These are phyloP conservation scores for Ramaria rubella DNA, from an alignment of 768 basidiomycete genomes.

Conservation along the genomic window DNA sequence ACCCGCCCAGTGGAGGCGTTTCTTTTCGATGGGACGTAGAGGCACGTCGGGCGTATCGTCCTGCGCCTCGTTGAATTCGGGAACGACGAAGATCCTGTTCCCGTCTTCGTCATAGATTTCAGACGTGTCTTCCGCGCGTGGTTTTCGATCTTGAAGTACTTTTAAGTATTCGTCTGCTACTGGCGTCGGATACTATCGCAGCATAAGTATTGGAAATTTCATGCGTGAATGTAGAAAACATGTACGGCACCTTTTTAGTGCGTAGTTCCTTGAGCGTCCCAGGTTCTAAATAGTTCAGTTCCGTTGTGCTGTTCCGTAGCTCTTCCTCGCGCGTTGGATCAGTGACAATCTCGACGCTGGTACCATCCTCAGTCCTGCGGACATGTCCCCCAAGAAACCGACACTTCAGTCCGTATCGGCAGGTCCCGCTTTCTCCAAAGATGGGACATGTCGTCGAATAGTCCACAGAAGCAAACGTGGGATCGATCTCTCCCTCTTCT, in stretches of 20 bases:
- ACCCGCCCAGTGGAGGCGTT: constrained; percentile 74
- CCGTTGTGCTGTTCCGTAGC: constrained; percentile 41
- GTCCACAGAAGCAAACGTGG: constrained; percentile 37
- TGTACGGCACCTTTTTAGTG: constrained; percentile 58
- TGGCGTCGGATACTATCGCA: constrained; percentile 66
- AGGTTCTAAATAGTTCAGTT: constrained; percentile 62
- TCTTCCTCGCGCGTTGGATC: constrained; percentile 57
- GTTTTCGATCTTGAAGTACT: constrained; percentile 34
- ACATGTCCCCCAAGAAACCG: constrained; percentile 82
- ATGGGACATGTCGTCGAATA: constrained; percentile 54
- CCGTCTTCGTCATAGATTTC: constrained; percentile 14
- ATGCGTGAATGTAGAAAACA: neutral
- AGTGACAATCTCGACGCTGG: constrained; percentile 33
- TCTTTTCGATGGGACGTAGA: constrained; percentile 74
- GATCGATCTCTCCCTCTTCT: constrained; percentile 21
- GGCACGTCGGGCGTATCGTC: constrained; percentile 64
- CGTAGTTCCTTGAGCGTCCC: constrained; percentile 56
- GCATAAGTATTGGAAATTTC: neutral
- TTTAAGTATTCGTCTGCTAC: constrained; percentile 56
- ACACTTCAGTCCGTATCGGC: constrained; percentile 84
- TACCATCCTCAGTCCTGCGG: constrained; percentile 38
- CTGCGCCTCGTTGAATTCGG: constrained; percentile 25
- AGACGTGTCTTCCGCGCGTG: constrained; percentile 14
- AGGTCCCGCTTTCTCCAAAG: constrained; percentile 62
- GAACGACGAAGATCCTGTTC: constrained; percentile 9